These are phyloP conservation scores for Dryadomyces sulphureus DNA, from an alignment of 2,329 filamentous ascomycete species.

Conservation along the genomic window DNA sequence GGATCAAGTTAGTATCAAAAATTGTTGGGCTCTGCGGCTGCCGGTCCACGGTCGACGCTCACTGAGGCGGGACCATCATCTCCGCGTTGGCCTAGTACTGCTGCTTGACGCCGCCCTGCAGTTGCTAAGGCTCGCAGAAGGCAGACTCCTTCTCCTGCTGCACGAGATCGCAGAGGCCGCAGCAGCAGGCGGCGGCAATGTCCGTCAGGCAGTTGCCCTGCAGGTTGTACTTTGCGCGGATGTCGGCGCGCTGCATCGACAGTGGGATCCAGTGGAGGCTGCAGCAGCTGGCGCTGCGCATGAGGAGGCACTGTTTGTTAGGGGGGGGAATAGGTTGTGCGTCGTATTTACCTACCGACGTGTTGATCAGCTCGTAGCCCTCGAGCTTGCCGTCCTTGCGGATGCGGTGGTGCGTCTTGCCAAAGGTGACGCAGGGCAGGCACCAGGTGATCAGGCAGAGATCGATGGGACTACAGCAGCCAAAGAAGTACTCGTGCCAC, in stretches of 20 bases:
- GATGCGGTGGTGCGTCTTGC: slow-evolving; percentile 31
- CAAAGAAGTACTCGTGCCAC: slow-evolving; percentile 27
- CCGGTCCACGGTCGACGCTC: too few species aligned
- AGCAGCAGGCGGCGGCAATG: slow-evolving; percentile 28
- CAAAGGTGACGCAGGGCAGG: slow-evolving; percentile 31
- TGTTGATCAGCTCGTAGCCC: slow-evolving; percentile 31
- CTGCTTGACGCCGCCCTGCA: slow-evolving; percentile 13
- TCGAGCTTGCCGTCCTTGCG: slow-evolving; percentile 23
- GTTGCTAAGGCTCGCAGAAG: slow-evolving; percentile 18
- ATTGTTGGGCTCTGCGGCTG: too few species aligned
- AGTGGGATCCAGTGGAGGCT: slow-evolving; percentile 27
- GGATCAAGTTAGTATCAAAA: too few species aligned
- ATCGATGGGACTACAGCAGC: slow-evolving; percentile 28
- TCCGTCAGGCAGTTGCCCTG: slow-evolving; percentile 28
- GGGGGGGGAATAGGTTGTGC: not conserved
- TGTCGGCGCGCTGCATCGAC: slow-evolving; percentile 28
- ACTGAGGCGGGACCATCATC: slow-evolving; percentile 13
- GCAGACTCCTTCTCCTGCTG: slow-evolving; percentile 33
- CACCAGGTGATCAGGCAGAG: slow-evolving; percentile 30
- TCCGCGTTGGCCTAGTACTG: slow-evolving; percentile 17
- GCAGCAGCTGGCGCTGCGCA: slow-evolving; percentile 24
- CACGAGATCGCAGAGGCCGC: slow-evolving; percentile 27
- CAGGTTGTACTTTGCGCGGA: slow-evolving; percentile 30
- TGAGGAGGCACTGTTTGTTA: slow-evolving; percentile 24
- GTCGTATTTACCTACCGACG: slow-evolving; percentile 21